A percentile compares a stretch with the other conserved stretches of the same genome.
phyloP scores from a whole-genome alignment of 768 basidiomycete species.

The Gymnopilus junonius region DNA sequence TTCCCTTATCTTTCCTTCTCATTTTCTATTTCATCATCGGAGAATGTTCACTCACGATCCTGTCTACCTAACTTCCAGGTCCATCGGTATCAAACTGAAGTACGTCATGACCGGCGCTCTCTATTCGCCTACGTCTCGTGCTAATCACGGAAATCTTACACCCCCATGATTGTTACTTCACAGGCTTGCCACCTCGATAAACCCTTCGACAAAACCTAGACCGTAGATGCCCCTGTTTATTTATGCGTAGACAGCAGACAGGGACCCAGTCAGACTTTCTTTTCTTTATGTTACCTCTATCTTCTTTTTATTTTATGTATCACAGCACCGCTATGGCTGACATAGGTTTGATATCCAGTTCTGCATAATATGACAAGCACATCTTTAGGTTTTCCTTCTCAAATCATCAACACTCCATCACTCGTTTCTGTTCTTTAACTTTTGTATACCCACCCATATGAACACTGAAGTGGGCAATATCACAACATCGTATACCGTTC shows the following conservation, averaged over 20 bases:
- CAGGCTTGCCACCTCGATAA: conserved; percentile 2
- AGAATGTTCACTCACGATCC: conserved; percentile 2
- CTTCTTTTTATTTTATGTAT: neutral
- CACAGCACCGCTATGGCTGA: too few species aligned
- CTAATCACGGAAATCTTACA: neutral
- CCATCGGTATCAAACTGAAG: conserved; percentile 21
- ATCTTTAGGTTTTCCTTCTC: neutral
- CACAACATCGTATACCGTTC: neutral
- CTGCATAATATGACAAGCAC: neutral
- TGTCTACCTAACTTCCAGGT: conserved; percentile 11
- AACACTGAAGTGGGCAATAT: too few species aligned
- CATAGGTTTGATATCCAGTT: neutral
- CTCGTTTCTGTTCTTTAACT: neutral
- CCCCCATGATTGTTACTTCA: neutral
- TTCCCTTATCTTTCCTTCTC: conserved; percentile 4
- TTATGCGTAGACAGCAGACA: neutral
- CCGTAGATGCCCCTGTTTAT: neutral
- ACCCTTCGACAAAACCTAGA: conserved; percentile 1
- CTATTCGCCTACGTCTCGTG: neutral
- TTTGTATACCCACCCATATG: neutral
- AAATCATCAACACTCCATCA: neutral
- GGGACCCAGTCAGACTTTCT: neutral
- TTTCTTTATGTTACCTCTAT: neutral
- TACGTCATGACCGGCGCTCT: conserved; percentile 6
- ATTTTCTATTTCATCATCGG: neutral